A percentile compares a stretch with the other conserved stretches of the same genome.
phyloP scores from a whole-genome alignment of 768 basidiomycete genomes.

The Sistotremastrum niveocremeum region DNA sequence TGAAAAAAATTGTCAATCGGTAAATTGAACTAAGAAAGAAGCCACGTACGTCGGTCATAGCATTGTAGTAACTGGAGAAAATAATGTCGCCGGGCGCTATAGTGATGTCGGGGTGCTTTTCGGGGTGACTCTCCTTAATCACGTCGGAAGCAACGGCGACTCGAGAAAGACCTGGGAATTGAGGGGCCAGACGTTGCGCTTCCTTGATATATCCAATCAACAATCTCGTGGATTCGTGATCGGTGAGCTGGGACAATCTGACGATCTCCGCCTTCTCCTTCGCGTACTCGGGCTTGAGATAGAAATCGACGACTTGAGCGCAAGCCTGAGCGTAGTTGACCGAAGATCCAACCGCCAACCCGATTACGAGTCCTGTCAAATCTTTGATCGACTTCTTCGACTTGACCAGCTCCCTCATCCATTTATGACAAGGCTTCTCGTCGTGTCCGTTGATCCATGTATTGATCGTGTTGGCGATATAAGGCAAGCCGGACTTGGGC shows the following conservation, averaged over 20 bases:
- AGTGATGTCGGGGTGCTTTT: slow-evolving; percentile 16
- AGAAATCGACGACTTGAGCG: slow-evolving; percentile 40
- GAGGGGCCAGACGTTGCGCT: slow-evolving; percentile 32
- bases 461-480: slow-evolving; percentile 12
- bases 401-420: slow-evolving; percentile 24
- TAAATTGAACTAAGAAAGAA: too few relatives aligned
- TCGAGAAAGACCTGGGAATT: slow-evolving; percentile 32
- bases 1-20: background rate
- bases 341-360: slow-evolving; percentile 33
- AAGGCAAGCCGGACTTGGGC: slow-evolving; percentile 12
- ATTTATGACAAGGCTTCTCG: slow-evolving; percentile 23
- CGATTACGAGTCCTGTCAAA: slow-evolving; percentile 30
- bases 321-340: slow-evolving; percentile 35
- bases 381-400: slow-evolving; percentile 26
- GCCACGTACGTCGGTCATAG: slow-evolving; percentile 23
- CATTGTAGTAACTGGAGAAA: slow-evolving; percentile 28
- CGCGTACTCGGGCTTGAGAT: slow-evolving; percentile 28
- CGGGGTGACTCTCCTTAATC: slow-evolving; percentile 23
- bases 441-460: slow-evolving; percentile 16
- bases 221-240: slow-evolving; percentile 20
- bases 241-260: slow-evolving; percentile 19
- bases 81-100: slow-evolving; percentile 29
- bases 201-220: slow-evolving; percentile 38
- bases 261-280: slow-evolving; percentile 27
- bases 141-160: slow-evolving; percentile 17